Evolutionary conservation across 805 yeast species (phyloP).

Genomic region (Gaillardinia entomophila): DNA sequence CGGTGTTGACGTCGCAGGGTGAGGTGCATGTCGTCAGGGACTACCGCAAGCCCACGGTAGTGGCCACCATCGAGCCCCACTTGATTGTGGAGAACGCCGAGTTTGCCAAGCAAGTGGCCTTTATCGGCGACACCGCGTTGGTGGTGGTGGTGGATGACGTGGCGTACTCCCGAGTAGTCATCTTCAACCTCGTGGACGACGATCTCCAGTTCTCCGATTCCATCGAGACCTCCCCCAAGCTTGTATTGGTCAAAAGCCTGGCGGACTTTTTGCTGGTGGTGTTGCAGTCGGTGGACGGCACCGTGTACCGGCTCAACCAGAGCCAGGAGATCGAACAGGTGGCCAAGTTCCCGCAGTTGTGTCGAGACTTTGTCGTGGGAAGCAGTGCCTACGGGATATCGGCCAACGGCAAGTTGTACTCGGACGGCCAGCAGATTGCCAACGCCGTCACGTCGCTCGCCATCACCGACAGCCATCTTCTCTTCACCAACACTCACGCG

Average conservation of each 20-base stretch:
- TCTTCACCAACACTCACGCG: constrained; percentile 86
- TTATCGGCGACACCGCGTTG: constrained; percentile 44
- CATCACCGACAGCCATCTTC: constrained; percentile 62
- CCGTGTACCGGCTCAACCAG: constrained; percentile 34
- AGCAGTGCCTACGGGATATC: constrained; percentile 66
- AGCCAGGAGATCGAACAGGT: constrained; percentile 28
- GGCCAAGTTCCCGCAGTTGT: constrained; percentile 61
- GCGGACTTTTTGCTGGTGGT: constrained; percentile 48
- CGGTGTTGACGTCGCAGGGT: constrained; percentile 46
- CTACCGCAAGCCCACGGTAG: constrained; percentile 42
- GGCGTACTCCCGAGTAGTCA: constrained; percentile 43
- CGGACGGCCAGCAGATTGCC: constrained; percentile 53
- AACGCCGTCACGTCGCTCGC: constrained; percentile 78
- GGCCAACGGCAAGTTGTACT: constrained; percentile 66
- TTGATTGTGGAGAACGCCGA: constrained; percentile 34
- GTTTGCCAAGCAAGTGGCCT: constrained; percentile 57
- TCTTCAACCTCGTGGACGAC: constrained; percentile 43
- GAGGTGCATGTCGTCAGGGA: constrained; percentile 30
- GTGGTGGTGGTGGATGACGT: constrained; percentile 58
- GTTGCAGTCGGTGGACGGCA: constrained; percentile 60
- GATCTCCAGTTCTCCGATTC: constrained; percentile 37
- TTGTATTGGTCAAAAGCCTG: constrained; percentile 50
- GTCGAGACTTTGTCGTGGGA: constrained; percentile 50
- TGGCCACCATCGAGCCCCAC: constrained; percentile 21
- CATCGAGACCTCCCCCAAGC: constrained; percentile 43